Conservation (phyloP, 139 green algal species). For the Spirogloea muscicola region DNA sequence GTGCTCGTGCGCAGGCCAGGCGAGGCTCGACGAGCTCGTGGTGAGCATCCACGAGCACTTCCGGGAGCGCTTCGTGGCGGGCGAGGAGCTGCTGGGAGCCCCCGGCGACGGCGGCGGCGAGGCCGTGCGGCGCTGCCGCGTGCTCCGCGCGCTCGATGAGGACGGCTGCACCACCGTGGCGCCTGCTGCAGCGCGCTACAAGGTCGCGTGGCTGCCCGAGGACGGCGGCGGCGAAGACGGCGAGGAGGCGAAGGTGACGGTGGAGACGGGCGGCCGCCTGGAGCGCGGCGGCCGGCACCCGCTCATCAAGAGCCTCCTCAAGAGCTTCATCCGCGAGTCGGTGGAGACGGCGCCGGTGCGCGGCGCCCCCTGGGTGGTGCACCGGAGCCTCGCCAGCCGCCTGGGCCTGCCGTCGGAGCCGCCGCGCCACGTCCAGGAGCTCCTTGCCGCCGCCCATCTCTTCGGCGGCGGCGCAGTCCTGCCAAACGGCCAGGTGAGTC, state of each 20-base stretch:
- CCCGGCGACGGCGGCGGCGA: constrained; percentile 25
- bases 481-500: no score
- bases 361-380: constrained; percentile 7
- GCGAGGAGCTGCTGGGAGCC: constrained; percentile 13
- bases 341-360: neutral
- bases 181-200: no score
- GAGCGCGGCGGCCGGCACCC: constrained; percentile 19
- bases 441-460: no score
- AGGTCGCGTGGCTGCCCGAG: no score
- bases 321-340: constrained; percentile 38
- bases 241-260: neutral
- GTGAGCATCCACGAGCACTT: constrained; percentile 33
- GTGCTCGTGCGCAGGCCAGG: no score
- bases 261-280: neutral
- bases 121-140: neutral
- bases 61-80: constrained; percentile 18
- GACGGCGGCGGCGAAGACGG: constrained; percentile 1
- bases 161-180: no score
- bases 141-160: no score
- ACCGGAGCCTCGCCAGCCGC: no score
- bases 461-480: no score
- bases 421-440: no score
- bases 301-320: constrained; percentile 21
- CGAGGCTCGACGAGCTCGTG: constrained; percentile 25
- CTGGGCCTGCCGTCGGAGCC: no score